Evolutionary conservation across 2,329 filamentous ascomycete genomes (phyloP).

Genomic region (Alternaria longipes): DNA sequence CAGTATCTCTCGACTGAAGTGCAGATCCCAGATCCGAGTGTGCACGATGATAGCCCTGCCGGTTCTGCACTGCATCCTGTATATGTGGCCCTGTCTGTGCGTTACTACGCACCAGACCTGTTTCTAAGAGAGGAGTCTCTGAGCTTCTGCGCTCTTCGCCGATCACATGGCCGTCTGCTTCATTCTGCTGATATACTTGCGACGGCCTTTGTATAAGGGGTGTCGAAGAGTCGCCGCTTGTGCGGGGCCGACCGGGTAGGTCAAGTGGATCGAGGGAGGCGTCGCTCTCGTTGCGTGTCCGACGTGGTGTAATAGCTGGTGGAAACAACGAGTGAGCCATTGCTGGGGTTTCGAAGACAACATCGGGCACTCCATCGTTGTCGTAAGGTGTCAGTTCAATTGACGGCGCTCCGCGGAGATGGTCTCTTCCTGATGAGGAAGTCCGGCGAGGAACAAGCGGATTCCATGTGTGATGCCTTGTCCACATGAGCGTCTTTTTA

Average conservation of each 20-base stretch:
- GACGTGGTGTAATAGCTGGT: not conserved
- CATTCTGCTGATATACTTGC: not conserved
- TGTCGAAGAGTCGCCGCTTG: not conserved
- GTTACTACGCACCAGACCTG: not conserved
- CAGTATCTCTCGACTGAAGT: not conserved
- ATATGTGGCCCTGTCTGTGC: not conserved
- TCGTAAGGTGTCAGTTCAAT: not conserved
- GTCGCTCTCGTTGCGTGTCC: not conserved
- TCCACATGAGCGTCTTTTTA: slow-evolving; percentile 39
- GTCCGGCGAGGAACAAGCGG: not conserved
- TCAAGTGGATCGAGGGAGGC: not conserved
- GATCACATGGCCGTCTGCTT: not conserved
- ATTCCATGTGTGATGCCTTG: slow-evolving; percentile 21
- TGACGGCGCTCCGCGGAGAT: not conserved
- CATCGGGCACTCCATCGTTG: not conserved
- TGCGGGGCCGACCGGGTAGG: not conserved
- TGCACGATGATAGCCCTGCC: not conserved
- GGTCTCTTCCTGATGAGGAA: not conserved
- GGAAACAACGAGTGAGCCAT: not conserved
- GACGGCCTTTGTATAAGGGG: not conserved
- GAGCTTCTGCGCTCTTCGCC: not conserved
- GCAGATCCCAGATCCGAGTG: not conserved
- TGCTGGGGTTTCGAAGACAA: not conserved
- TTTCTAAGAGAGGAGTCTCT: not conserved
- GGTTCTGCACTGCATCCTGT: not conserved